Percentiles rank a stretch among this genome's conserved stretches.
Evolutionary conservation across 2,329 filamentous ascomycete genomes (phyloP).

Genomic region (Trichophyton equinum): DNA sequence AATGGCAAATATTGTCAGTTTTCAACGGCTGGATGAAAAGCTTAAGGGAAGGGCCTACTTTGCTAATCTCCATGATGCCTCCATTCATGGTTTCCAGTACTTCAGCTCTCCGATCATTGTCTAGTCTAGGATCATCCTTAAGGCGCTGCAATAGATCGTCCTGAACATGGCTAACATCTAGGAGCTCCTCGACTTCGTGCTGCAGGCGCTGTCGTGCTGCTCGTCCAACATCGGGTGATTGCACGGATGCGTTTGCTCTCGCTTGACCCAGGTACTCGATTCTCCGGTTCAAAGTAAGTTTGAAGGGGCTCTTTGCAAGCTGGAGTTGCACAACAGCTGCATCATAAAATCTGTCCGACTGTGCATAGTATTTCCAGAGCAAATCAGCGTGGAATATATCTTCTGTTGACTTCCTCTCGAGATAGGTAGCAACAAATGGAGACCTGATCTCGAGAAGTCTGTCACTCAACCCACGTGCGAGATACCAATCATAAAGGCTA

Average conservation of each 20-base stretch:
- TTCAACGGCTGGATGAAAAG: neutral
- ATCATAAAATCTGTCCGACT: slow-evolving; percentile 69
- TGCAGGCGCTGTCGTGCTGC: slow-evolving; percentile 75
- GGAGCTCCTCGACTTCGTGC: slow-evolving; percentile 69
- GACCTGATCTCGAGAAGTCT: slow-evolving; percentile 76
- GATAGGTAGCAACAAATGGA: slow-evolving; percentile 72
- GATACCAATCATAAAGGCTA: slow-evolving; percentile 96
- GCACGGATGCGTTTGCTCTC: slow-evolving; percentile 81
- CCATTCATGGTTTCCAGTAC: slow-evolving; percentile 61
- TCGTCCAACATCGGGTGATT: slow-evolving; percentile 61
- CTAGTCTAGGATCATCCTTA: slow-evolving; percentile 57
- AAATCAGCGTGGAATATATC: slow-evolving; percentile 74
- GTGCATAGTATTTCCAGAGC: slow-evolving; percentile 83
- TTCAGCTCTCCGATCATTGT: slow-evolving; percentile 48
- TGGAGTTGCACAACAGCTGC: slow-evolving; percentile 77
- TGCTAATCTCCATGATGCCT: slow-evolving; percentile 61
- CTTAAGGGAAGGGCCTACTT: slow-evolving; percentile 40
- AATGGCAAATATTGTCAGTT: slow-evolving; percentile 1
- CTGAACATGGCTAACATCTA: slow-evolving; percentile 91
- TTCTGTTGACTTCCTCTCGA: slow-evolving; percentile 60
- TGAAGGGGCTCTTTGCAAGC: slow-evolving; percentile 71
- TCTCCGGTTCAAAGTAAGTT: slow-evolving; percentile 65
- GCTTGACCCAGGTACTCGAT: slow-evolving; percentile 84
- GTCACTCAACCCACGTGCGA: slow-evolving; percentile 70
- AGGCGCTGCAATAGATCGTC: slow-evolving; percentile 77